phyloP scores from a whole-genome alignment of 1,139 yeast species.

The Insectozyma bohioensis region DNA sequence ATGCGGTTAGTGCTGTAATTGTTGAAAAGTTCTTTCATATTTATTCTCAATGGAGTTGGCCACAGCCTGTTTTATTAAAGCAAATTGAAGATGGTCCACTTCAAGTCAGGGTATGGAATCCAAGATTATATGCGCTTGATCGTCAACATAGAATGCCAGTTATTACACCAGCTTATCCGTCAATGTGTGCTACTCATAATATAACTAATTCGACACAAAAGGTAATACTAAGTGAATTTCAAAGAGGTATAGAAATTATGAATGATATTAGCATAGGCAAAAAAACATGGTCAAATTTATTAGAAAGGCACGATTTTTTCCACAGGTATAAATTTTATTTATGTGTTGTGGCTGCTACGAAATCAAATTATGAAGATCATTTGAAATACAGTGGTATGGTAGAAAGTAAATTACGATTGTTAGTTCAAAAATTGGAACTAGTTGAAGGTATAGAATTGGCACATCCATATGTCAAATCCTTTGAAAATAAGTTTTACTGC shows the following conservation, averaged over 20 bases:
- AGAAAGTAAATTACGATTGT: slow-evolving; percentile 77
- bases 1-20: slow-evolving; percentile 90
- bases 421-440: slow-evolving; percentile 80
- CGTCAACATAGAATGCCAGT: slow-evolving; percentile 95
- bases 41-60: slow-evolving; percentile 94
- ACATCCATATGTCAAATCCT: slow-evolving; percentile 77
- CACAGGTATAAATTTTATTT: slow-evolving; percentile 80
- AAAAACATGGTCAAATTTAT: slow-evolving; percentile 71
- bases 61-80: slow-evolving; percentile 91
- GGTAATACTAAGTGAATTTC: slow-evolving; percentile 71
- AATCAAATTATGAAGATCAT: slow-evolving; percentile 74
- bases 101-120: slow-evolving; percentile 97
- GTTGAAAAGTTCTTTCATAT: slow-evolving; percentile 86
- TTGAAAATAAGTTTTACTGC: slow-evolving; percentile 40
- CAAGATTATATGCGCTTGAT: slow-evolving; percentile 83
- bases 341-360: slow-evolving; percentile 77
- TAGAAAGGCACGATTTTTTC: slow-evolving; percentile 80
- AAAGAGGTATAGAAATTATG: slow-evolving; percentile 71
- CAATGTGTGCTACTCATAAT: slow-evolving; percentile 99
- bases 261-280: slow-evolving; percentile 65
- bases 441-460: slow-evolving; percentile 76
- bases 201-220: slow-evolving; percentile 85
- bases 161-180: slow-evolving; percentile 98
- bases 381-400: slow-evolving; percentile 90
- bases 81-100: slow-evolving; percentile 96